Conservation (phyloP, 352 stramenopile species). For the Pythium rhizo-oryzae region DNA sequence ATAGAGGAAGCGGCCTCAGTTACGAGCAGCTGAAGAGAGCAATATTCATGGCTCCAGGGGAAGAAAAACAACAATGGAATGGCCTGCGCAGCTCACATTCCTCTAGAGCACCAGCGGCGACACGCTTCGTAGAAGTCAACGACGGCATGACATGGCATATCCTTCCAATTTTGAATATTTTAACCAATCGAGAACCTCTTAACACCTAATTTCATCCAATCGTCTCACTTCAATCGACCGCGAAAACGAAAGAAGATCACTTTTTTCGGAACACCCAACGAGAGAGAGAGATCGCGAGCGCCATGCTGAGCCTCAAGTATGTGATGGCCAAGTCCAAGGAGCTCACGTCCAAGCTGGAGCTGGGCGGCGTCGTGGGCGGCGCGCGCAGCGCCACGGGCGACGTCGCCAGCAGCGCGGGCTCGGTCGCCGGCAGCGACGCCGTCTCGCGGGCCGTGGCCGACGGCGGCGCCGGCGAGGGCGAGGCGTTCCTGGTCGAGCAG, state of each 20-base stretch:
- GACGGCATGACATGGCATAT: too few relatives aligned
- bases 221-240: slow-evolving; percentile 1
- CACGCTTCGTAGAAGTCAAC: too few relatives aligned
- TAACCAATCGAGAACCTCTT: background rate
- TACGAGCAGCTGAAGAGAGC: too few relatives aligned
- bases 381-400: slow-evolving; percentile 15
- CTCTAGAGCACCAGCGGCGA: too few relatives aligned
- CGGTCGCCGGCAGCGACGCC: slow-evolving; percentile 24
- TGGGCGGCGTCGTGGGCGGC: slow-evolving; percentile 25
- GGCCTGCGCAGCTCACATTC: too few relatives aligned
- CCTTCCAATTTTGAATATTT: background rate
- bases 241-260: background rate
- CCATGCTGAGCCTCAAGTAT: slow-evolving; percentile 74
- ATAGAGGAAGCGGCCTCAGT: too few relatives aligned
- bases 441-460: slow-evolving; percentile 11
- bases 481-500: slow-evolving; percentile 47
- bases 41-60: too few relatives aligned
- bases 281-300: background rate
- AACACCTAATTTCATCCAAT: background rate
- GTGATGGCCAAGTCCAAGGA: slow-evolving; percentile 79
- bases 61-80: too few relatives aligned
- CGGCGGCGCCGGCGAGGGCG: slow-evolving; percentile 27
- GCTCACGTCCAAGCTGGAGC: slow-evolving; percentile 60
- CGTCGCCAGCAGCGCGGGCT: slow-evolving; percentile 17
- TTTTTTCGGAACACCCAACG: background rate